These are phyloP conservation scores for Aureobasidium sp. DNA, from an alignment of 2,329 filamentous ascomycete genomes.

Conservation along the genomic window DNA sequence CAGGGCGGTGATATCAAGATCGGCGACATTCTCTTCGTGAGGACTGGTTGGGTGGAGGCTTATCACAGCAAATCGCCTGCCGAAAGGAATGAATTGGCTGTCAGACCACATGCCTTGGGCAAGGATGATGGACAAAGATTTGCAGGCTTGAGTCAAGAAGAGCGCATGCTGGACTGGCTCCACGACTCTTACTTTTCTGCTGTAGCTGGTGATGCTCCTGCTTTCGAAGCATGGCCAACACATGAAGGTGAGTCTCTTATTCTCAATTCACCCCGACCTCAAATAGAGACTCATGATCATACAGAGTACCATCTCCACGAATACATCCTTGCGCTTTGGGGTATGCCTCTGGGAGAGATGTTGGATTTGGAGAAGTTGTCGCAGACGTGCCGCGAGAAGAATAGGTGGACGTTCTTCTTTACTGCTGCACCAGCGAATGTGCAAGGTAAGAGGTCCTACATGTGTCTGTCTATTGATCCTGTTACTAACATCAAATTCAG, in stretches of 20 bases:
- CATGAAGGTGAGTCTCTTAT: constrained; percentile 24
- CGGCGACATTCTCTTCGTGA: constrained; percentile 54
- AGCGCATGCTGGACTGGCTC: constrained; percentile 32
- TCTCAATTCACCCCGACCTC: not conserved
- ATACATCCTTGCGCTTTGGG: constrained; percentile 46
- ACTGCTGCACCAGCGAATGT: constrained; percentile 55
- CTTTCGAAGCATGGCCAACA: constrained; percentile 50
- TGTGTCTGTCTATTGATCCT: not conserved
- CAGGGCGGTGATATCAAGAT: constrained; percentile 50
- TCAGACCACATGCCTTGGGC: constrained; percentile 39
- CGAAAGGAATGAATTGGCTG: constrained; percentile 31
- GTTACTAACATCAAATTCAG: constrained; percentile 14
- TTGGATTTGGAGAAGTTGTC: constrained; percentile 45
- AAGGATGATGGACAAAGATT: constrained; percentile 26
- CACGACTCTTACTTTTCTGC: constrained; percentile 47
- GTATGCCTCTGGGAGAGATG: constrained; percentile 50
- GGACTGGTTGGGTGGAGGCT: constrained; percentile 56
- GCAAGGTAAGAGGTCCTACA: constrained; percentile 34
- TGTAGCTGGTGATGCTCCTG: constrained; percentile 56
- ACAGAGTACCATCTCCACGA: constrained; percentile 50
- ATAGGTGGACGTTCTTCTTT: constrained; percentile 37
- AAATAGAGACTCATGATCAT: not conserved
- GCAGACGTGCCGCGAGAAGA: constrained; percentile 16
- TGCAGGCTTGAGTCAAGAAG: constrained; percentile 3
- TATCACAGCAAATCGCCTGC: constrained; percentile 53